These are phyloP conservation scores for Creolimax fragrantissima DNA, from an alignment of 78 protist species.

Conservation along the genomic window DNA sequence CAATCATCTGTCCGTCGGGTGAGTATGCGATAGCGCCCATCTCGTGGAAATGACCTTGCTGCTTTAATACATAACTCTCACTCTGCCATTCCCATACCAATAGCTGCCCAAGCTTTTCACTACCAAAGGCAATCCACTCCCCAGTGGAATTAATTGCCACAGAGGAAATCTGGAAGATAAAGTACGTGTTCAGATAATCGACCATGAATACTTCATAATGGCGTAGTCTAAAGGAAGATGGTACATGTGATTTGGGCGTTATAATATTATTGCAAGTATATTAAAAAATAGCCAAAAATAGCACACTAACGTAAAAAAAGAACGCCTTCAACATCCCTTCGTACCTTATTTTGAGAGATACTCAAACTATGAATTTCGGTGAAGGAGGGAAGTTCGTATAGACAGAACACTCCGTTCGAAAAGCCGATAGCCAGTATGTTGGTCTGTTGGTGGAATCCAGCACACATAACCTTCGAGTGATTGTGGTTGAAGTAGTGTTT, in stretches of 20 bases:
- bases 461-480: constrained; percentile 15
- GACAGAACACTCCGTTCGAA: constrained; percentile 60
- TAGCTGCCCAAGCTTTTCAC: constrained; percentile 64
- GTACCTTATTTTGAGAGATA: constrained; percentile 7
- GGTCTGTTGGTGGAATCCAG: constrained; percentile 17
- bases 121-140: constrained; percentile 89
- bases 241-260: no score
- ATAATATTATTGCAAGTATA: no score
- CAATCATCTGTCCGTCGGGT: constrained; percentile 70
- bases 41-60: constrained; percentile 63
- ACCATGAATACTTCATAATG: no score
- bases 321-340: no score
- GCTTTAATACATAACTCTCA: constrained; percentile 68
- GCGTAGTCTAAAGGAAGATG: no score
- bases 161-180: constrained; percentile 12
- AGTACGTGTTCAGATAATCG: no score
- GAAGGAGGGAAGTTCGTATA: constrained; percentile 56
- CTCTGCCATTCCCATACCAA: constrained; percentile 94
- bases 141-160: constrained; percentile 64
- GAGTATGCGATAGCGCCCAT: constrained; percentile 63
- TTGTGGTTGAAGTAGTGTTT: constrained; percentile 14
- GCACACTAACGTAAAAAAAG: no score
- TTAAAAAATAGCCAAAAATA: no score
- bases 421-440: constrained; percentile 62
- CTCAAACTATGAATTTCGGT: constrained; percentile 55